phyloP scores from a whole-genome alignment of 176 grass and related monocot genomes.

The Hordeum marinum region DNA sequence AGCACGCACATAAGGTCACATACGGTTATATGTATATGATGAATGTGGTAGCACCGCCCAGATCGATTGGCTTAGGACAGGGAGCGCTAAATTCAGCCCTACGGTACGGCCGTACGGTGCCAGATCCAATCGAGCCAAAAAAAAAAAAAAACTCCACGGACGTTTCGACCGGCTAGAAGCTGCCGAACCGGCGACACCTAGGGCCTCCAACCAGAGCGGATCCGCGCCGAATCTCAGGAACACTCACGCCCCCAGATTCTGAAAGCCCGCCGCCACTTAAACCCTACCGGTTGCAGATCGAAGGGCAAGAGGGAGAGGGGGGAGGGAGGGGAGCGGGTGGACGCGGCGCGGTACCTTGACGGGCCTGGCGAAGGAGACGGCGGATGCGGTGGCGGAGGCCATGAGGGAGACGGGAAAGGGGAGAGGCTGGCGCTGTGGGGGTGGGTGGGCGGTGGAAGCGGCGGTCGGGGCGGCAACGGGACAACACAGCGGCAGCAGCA shows the following conservation, averaged over 20 bases:
- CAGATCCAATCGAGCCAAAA: neutral
- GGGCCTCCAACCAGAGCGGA: neutral
- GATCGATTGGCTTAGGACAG: neutral
- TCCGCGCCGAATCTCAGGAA: neutral
- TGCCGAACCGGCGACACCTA: neutral
- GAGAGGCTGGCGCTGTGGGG: neutral
- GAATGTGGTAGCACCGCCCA: neutral
- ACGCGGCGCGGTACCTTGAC: conserved; percentile 21
- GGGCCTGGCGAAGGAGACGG: conserved; percentile 38
- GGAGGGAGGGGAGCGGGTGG: no score
- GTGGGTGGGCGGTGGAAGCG: neutral
- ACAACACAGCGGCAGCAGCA: neutral
- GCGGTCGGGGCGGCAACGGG: neutral
- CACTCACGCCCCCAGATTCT: neutral
- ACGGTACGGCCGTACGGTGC: neutral
- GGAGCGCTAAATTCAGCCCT: neutral
- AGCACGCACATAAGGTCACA: no score
- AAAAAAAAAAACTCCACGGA: neutral
- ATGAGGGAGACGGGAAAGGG: neutral
- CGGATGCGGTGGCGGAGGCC: conserved; percentile 37
- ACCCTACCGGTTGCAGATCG: neutral
- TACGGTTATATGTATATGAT: neutral
- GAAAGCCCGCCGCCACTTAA: neutral
- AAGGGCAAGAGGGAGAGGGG: neutral
- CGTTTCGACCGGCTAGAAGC: neutral